Evolutionary conservation across 345 rosid genomes (phyloP).

Genomic region (Punica granatum): DNA sequence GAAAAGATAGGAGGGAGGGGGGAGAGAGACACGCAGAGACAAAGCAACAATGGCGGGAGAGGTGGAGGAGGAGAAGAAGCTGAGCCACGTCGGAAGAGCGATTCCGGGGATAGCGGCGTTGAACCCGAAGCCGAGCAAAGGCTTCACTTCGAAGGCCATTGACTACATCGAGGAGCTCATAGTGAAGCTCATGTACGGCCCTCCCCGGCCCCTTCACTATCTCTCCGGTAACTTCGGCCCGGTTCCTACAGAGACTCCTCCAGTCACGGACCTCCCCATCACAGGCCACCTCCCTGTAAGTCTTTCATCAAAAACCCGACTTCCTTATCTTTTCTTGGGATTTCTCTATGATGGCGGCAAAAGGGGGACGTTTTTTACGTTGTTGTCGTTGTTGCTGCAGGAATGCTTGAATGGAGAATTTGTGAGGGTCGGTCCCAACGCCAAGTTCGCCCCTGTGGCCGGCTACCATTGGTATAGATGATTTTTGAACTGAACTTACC

Average conservation of each 20-base stretch:
- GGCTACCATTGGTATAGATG: conserved; percentile 72
- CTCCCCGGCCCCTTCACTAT: conserved; percentile 64
- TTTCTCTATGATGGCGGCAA: background rate
- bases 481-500: background rate
- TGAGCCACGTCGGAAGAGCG: conserved; percentile 6
- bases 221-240: conserved; percentile 89
- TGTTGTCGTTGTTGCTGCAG: conserved; percentile 26
- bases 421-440: conserved; percentile 85
- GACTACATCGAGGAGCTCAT: conserved; percentile 63
- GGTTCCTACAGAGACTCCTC: conserved; percentile 52
- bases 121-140: conserved; percentile 62
- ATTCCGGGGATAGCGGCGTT: conserved; percentile 30
- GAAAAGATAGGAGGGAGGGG: too few species aligned
- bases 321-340: background rate
- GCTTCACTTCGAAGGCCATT: conserved; percentile 51
- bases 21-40: too few species aligned
- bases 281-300: conserved; percentile 77
- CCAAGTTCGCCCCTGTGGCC: conserved; percentile 83
- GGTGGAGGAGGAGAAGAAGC: conserved; percentile 9
- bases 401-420: conserved; percentile 85
- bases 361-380: background rate
- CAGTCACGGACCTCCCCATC: conserved; percentile 56
- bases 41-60: background rate
- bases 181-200: conserved; percentile 63
- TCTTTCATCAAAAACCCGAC: background rate